These are phyloP conservation scores for Mrakia gelida DNA, from an alignment of 768 basidiomycete species.

Conservation along the genomic window DNA sequence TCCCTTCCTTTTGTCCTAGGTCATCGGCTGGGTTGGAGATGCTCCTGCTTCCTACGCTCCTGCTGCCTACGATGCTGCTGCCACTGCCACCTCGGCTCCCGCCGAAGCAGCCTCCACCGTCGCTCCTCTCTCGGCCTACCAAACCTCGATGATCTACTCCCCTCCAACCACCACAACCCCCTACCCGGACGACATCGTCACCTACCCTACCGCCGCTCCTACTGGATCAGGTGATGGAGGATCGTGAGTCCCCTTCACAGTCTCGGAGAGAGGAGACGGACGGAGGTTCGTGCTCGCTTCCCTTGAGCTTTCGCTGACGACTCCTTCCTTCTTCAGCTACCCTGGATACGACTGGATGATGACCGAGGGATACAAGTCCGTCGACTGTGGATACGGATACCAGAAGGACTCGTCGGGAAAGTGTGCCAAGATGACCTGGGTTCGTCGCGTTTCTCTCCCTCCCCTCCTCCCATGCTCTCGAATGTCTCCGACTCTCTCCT, in stretches of 20 bases:
- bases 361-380: not conserved
- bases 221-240: not conserved
- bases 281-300: conserved; percentile 1
- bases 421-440: not conserved
- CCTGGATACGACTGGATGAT: not conserved
- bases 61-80: not conserved
- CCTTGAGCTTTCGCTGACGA: too few relatives aligned
- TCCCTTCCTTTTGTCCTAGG: not conserved
- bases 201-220: not conserved
- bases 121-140: not conserved
- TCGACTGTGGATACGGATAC: conserved; percentile 3
- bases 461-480: not conserved
- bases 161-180: not conserved
- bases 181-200: not conserved
- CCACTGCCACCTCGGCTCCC: not conserved
- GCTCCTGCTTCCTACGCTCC: not conserved
- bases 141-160: not conserved
- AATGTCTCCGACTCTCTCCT: not conserved
- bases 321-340: not conserved
- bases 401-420: not conserved
- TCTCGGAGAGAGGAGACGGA: not conserved
- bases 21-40: conserved; percentile 2
- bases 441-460: not conserved
- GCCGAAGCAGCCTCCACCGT: not conserved
- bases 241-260: not conserved